phyloP scores from a whole-genome alignment of 2,329 filamentous ascomycete genomes.

The Aspergillus unguis region DNA sequence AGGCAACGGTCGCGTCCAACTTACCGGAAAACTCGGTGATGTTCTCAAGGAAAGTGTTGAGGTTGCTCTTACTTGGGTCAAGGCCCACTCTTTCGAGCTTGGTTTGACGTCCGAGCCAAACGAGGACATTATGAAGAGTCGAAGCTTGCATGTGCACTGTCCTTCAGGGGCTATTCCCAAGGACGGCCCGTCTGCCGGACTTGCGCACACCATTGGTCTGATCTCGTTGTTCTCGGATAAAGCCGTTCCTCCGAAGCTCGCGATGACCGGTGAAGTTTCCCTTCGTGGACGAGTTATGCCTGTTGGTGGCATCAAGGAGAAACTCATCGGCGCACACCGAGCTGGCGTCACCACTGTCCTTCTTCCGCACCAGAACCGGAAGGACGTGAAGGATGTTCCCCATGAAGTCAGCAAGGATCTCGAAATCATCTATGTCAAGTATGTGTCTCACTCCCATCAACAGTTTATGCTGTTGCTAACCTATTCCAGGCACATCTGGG shows the following conservation, averaged over 20 bases:
- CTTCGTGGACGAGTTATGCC: constrained; percentile 87
- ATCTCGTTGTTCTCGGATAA: constrained; percentile 86
- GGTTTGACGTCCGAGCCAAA: constrained; percentile 75
- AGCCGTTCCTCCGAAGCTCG: constrained; percentile 82
- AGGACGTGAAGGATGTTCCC: constrained; percentile 88
- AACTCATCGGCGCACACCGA: constrained; percentile 87
- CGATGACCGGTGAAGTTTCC: constrained; percentile 83
- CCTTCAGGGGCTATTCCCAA: constrained; percentile 94
- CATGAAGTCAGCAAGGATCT: constrained; percentile 83
- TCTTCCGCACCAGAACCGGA: constrained; percentile 81
- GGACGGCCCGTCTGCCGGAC: constrained; percentile 77
- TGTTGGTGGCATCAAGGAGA: constrained; percentile 98
- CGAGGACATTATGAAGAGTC: constrained; percentile 93
- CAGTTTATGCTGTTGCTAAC: constrained; percentile 14
- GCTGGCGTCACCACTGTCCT: constrained; percentile 94
- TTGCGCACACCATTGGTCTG: constrained; percentile 89
- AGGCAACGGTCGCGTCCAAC: constrained; percentile 82
- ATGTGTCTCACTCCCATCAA: constrained; percentile 39
- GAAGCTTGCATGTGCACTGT: constrained; percentile 93
- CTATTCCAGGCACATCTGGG: constrained; percentile 75
- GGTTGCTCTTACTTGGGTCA: constrained; percentile 95
- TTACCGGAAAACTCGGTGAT: constrained; percentile 93
- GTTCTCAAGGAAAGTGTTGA: constrained; percentile 97
- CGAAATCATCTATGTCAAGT: constrained; percentile 86
- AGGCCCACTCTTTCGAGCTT: constrained; percentile 88